phyloP scores from a whole-genome alignment of 345 rosid species.

The Sapria himalayana region DNA sequence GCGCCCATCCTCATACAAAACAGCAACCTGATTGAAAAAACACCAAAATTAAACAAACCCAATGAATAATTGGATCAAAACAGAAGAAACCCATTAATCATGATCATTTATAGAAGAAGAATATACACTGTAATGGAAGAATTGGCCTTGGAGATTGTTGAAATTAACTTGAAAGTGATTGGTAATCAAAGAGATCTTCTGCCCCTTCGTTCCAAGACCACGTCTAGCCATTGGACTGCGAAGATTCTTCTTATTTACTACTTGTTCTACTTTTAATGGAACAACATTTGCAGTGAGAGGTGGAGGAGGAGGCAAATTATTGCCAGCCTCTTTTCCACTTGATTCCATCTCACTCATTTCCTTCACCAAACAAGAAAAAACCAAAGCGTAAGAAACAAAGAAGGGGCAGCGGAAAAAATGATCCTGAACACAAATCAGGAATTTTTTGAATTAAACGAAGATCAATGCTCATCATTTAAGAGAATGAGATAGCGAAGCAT shows the following conservation, averaged over 20 bases:
- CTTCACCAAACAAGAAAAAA: slow-evolving; percentile 17
- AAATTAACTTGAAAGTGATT: slow-evolving; percentile 70
- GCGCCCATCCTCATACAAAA: slow-evolving; percentile 60
- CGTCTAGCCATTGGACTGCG: slow-evolving; percentile 48
- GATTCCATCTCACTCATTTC: slow-evolving; percentile 20
- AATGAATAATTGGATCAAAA: background rate
- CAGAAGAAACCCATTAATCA: no score
- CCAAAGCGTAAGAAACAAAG: background rate
- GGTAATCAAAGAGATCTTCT: slow-evolving; percentile 29
- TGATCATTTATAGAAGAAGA: background rate
- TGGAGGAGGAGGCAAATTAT: slow-evolving; percentile 46
- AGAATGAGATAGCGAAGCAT: no score
- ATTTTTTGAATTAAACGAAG: no score
- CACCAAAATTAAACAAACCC: background rate
- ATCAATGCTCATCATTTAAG: no score
- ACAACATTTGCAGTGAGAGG: slow-evolving; percentile 27
- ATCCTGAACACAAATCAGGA: background rate
- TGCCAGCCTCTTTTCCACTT: slow-evolving; percentile 10
- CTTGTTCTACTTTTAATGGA: slow-evolving; percentile 22
- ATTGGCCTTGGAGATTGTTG: slow-evolving; percentile 23
- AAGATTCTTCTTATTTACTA: slow-evolving; percentile 19
- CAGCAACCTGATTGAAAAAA: slow-evolving; percentile 25
- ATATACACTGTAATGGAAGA: slow-evolving; percentile 64
- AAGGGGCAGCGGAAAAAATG: background rate
- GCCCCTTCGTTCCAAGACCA: slow-evolving; percentile 42